Evolutionary conservation across 2,329 filamentous ascomycete species (phyloP).

Genomic region (Epichloe baconii): DNA sequence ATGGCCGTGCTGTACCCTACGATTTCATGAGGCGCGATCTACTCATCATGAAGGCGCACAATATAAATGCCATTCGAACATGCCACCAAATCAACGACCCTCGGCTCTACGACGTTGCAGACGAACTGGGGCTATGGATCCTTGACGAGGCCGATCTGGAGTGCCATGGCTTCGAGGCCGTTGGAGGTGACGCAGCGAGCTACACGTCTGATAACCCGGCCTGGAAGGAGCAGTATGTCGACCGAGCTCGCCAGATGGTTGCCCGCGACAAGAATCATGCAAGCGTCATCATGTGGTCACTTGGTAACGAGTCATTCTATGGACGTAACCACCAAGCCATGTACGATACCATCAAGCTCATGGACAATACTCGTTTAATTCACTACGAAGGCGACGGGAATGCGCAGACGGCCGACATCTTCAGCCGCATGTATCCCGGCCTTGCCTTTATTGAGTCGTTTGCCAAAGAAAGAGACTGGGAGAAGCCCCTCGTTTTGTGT

Average conservation of each 20-base stretch:
- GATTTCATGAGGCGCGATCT: constrained; percentile 49
- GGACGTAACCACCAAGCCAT: constrained; percentile 55
- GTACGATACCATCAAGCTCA: constrained; percentile 47
- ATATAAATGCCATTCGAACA: constrained; percentile 57
- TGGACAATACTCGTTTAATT: constrained; percentile 43
- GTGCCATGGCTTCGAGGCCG: constrained; percentile 35
- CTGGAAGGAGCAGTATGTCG: constrained; percentile 53
- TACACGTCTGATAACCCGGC: constrained; percentile 47
- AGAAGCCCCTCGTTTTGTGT: constrained; percentile 44
- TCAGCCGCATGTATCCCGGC: constrained; percentile 51
- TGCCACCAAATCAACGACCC: constrained; percentile 54
- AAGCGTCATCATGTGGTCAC: constrained; percentile 56
- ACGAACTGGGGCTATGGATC: constrained; percentile 51
- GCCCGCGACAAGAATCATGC: constrained; percentile 47
- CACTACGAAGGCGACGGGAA: constrained; percentile 53
- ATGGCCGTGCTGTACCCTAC: constrained; percentile 48
- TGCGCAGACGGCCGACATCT: constrained; percentile 48
- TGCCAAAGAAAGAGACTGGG: constrained; percentile 28
- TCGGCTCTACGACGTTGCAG: constrained; percentile 45
- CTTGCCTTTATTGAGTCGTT: constrained; percentile 30
- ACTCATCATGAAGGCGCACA: constrained; percentile 52
- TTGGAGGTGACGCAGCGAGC: constrained; percentile 20
- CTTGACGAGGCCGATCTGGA: constrained; percentile 45
- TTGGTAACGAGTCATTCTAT: constrained; percentile 62
- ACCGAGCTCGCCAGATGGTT: constrained; percentile 51